These are phyloP conservation scores for Calcarisporium arbuscula DNA, from an alignment of 2,329 filamentous ascomycete species.

Conservation along the genomic window DNA sequence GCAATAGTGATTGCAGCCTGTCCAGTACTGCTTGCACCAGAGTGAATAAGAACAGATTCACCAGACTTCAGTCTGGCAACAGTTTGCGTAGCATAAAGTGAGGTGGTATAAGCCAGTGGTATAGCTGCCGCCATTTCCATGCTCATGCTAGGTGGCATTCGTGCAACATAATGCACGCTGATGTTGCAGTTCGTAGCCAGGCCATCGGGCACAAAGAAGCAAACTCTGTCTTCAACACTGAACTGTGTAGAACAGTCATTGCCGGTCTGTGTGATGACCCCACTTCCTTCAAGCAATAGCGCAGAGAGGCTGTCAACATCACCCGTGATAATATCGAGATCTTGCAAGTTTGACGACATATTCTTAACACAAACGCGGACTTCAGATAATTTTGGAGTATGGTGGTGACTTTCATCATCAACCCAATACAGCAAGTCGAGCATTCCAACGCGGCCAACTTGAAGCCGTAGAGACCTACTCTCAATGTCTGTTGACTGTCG, in stretches of 20 bases:
- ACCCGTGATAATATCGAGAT: constrained; percentile 6
- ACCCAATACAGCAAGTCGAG: constrained; percentile 7
- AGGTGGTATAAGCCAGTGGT: constrained; percentile 6
- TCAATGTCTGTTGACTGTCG: constrained; percentile 3
- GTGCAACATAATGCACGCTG: constrained; percentile 1
- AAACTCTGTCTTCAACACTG: constrained; percentile 5
- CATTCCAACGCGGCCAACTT: constrained; percentile 3
- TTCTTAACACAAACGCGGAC: constrained; percentile 4
- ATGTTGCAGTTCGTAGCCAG: constrained; percentile 8
- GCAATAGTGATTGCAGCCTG: constrained; percentile 13
- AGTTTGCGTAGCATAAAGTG: constrained; percentile 13
- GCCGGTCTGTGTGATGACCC: constrained; percentile 1
- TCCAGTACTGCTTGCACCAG: constrained; percentile 14
- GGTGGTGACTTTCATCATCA: constrained; percentile 1
- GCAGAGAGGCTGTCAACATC: constrained; percentile 2
- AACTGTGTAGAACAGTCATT: constrained; percentile 3
- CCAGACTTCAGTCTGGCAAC: constrained; percentile 18
- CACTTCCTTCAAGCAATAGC: constrained; percentile 6
- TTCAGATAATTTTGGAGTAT: constrained; percentile 3
- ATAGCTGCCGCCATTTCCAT: constrained; percentile 2
- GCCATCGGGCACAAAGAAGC: constrained; percentile 8
- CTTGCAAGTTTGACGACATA: constrained; percentile 6
- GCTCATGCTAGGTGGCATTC: constrained; percentile 2
- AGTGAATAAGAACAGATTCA: constrained; percentile 16
- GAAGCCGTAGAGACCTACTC: constrained; percentile 2